Evolutionary conservation across 305 asterid genomes (phyloP), one percentile per base, ranked within the genome.

Genomic region (Petunia hybrid): DNA sequence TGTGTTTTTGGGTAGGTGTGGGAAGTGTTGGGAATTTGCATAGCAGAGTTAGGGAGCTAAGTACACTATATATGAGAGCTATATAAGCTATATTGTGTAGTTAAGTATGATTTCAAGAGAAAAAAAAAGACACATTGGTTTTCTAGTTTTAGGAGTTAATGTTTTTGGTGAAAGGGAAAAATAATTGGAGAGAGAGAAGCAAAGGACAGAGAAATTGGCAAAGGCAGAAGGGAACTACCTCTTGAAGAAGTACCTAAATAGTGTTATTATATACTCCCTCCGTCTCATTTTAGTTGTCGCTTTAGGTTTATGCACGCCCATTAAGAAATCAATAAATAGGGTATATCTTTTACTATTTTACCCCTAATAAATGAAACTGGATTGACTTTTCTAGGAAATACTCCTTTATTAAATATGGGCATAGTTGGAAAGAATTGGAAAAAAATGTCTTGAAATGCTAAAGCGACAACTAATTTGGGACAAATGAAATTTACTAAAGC

Each of bases 101-200:
- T 77, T 87, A 62, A 80, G 83, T 80, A 86, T 35, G 87, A 81
- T 65, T 57, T 85, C 85, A 68, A 85, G 85, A 85, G 86, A 80
- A 83, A 56, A 78, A 83, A 84, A 13, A 78, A 65, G 12, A 79
- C 13, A 65, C 80, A 78, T 62, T 86, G 85, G 69, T 82, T 78
- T 80, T 86, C 83, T 86, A 77, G 85, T 81, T 81, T 22, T 89
- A 63, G 89, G 83, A 86, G 82, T 89, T 87, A 91, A 86, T 88
- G 93, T 86, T 87, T 89, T 88, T 88, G 36, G 64, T 74, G 89
- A 83, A 90, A 88, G 84, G 86, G 79, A 87, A 85, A 85, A 45
- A 87, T 87, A 42, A 87, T 87, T 89, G 86, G 88, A 67, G 87
- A 79, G 88, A 85, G 84, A 80, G 85, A 42, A 22, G 35, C 31